Evolutionary conservation across 805 yeast genomes (phyloP), one percentile per base, ranked within the genome.

Genomic region (Candida oleophila): DNA sequence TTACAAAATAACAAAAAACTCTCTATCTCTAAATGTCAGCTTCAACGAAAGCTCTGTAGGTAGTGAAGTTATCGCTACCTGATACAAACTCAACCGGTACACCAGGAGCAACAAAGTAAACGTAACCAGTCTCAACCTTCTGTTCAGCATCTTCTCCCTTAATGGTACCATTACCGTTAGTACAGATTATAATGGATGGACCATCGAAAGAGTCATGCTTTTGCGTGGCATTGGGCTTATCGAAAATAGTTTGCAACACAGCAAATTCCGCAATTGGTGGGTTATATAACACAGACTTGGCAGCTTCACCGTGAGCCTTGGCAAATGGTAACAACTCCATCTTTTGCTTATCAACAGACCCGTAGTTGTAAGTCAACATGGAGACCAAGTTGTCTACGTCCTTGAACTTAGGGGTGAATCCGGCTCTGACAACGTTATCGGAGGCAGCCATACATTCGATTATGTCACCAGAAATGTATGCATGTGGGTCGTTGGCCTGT

Each of bases 401-500:
- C 71, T 92, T 94, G 75, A 92, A 94, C 68, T 94, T 94, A 51
- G 99, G 99, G n/a, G 99, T 94, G 76, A 94, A 94, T 12, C 99
- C 99, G 3, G 97, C 96, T 67, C 99, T 82, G 42, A 94, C 97
- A 48, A 94, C 99, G 60, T 94, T 94, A 67, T 94, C 99, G 36
- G 95, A 85, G 7, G 99, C 97, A 38, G 99, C 99, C 99, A 94
- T 94, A 75, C 99, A 94, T 74, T 94, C 99, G 61, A 94, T 91
- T 56, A 94, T 94, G 67, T 94, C 98, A 55, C 99, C 99, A 46
- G 85, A 78, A 51, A 94, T 92, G 69, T 94, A 94, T 30, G 99
- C 99, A 68, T 94, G 99, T 21, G 98, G 98, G 68, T 91, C 97
- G 70, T 89, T 89, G 38, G 99, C 98, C 62, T 89, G 89, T 65